Evolutionary conservation across 805 yeast genomes (phyloP).

Genomic region (Monosporozyma siamensis): DNA sequence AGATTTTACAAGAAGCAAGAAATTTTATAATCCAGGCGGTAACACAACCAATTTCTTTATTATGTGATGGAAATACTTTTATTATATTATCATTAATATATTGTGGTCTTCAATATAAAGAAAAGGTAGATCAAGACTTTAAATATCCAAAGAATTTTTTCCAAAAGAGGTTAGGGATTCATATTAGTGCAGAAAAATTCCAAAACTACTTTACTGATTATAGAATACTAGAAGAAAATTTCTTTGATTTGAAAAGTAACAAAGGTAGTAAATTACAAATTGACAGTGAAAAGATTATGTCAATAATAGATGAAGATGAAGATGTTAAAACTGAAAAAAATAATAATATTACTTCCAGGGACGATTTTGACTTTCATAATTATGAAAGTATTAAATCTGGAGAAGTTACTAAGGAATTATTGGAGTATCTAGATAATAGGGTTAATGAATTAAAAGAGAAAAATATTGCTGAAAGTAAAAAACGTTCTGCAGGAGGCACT

Average conservation of each 20-base stretch:
- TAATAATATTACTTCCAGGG: slow-evolving; percentile 15
- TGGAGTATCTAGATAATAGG: slow-evolving; percentile 23
- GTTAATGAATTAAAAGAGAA: slow-evolving; percentile 19
- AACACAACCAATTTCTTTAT: slow-evolving; percentile 30
- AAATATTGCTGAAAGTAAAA: slow-evolving; percentile 16
- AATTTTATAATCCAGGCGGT: slow-evolving; percentile 29
- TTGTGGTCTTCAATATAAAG: slow-evolving; percentile 26
- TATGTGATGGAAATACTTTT: slow-evolving; percentile 28
- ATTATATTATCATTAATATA: slow-evolving; percentile 24
- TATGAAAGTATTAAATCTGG: slow-evolving; percentile 24
- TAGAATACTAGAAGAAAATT: slow-evolving; percentile 26
- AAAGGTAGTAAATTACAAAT: slow-evolving; percentile 26
- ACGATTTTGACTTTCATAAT: slow-evolving; percentile 11
- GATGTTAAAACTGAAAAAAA: slow-evolving; percentile 1
- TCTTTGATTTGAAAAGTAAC: slow-evolving; percentile 29
- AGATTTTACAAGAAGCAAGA: slow-evolving; percentile 27
- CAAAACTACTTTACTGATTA: slow-evolving; percentile 24
- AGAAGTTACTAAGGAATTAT: slow-evolving; percentile 22
- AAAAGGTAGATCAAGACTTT: slow-evolving; percentile 18
- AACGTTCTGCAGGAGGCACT: slow-evolving; percentile 10
- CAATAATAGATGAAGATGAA: slow-evolving; percentile 18
- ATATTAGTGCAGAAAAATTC: slow-evolving; percentile 15
- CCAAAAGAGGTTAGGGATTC: slow-evolving; percentile 20
- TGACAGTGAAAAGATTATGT: slow-evolving; percentile 15
- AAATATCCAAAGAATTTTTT: slow-evolving; percentile 28